phyloP scores from a whole-genome alignment of 176 grass and related monocot species.

The Themeda triandra region DNA sequence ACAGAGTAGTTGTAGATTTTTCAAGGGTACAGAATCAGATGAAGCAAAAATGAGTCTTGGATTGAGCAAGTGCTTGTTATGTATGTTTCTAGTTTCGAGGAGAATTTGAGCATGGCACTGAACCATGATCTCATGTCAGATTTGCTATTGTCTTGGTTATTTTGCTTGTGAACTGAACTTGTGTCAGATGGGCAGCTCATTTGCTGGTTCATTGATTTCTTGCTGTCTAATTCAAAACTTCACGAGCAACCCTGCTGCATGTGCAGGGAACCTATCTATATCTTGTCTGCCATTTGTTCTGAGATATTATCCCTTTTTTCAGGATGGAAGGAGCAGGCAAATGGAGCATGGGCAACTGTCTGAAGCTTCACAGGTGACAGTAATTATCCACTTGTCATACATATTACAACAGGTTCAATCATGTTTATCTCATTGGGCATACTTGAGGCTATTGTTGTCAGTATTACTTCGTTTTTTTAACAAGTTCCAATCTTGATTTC shows the following conservation, averaged over 20 bases:
- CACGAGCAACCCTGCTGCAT: not conserved
- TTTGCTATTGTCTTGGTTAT: not conserved
- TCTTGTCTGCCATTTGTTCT: slow-evolving; percentile 4
- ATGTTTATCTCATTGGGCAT: not conserved
- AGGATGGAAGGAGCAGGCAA: slow-evolving; percentile 37
- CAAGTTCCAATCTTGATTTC: not conserved
- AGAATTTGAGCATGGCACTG: not conserved
- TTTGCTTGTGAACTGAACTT: not conserved
- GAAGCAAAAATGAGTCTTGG: not conserved
- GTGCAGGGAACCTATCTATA: not conserved
- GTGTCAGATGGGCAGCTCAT: not conserved
- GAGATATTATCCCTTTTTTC: slow-evolving; percentile 24
- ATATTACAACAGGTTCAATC: slow-evolving; percentile 15
- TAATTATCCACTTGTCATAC: not conserved
- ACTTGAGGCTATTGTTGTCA: not conserved
- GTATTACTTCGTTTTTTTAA: not conserved
- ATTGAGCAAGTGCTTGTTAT: not conserved
- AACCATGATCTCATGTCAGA: not conserved
- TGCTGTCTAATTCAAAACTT: not conserved
- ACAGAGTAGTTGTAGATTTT: not conserved
- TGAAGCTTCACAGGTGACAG: slow-evolving; percentile 49
- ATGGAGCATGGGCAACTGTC: slow-evolving; percentile 38
- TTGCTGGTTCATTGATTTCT: not conserved
- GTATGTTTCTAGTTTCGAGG: not conserved
- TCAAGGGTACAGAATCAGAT: not conserved